A percentile compares a stretch with the other conserved stretches of the same genome.
Conservation (phyloP, 176 grass and related monocot species). For the Triticum aestivum region IWGSC_CS_RefSeq_v2.1 NC_057803.1:546183650-546184149, state of each 20-base stretch:
- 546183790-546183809: constrained; percentile 91
- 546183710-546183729: constrained; percentile 29
- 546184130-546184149: constrained; percentile 74
- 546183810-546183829: constrained; percentile 75
- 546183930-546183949: constrained; percentile 88
- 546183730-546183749: constrained; percentile 66
- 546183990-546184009: constrained; percentile 51
- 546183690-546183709: constrained; percentile 32
- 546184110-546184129: constrained; percentile 69
- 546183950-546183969: constrained; percentile 68
- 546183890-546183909: constrained; percentile 86
- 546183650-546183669: constrained; percentile 8
- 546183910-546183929: constrained; percentile 91
- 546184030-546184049: constrained; percentile 72
- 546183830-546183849: constrained; percentile 76
- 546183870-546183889: constrained; percentile 85
- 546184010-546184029: constrained; percentile 61
- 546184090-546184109: constrained; percentile 64
- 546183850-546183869: constrained; percentile 83
- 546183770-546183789: constrained; percentile 88
- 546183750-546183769: constrained; percentile 48
- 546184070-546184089: constrained; percentile 60
- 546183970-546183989: constrained; percentile 87
- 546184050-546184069: constrained; percentile 65
- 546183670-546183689: constrained; percentile 31